Evolutionary conservation across 257 asterid genomes (phyloP), one percentile per base, ranked within the genome.

Genomic region (Przewalskia tangutica): DNA sequence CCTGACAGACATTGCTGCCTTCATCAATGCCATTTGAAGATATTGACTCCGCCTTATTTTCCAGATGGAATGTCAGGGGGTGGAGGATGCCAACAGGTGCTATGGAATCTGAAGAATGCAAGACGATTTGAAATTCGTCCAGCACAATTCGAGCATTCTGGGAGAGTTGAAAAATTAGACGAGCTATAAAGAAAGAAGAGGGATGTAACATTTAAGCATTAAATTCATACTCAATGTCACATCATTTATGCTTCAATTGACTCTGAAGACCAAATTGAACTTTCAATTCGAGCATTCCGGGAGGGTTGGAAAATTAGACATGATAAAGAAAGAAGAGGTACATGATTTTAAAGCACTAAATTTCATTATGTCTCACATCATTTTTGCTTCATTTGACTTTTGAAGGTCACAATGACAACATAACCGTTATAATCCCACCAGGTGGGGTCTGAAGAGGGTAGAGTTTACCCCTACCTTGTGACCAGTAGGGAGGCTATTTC

Each of bases 21-120:
- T 82, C 82, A 59, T 83, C 88, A 80, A 76, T 18, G 32, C 88
- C 88, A 87, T 56, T 82, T 48, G 81, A 83, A 80, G 93, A 84
- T 50, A 75, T 83, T 63, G 84, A 83, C 48, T 60, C 87, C 77
- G 48, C 76, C 87, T 94, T 95, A 82, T 58, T 88, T 87, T 92
- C 98, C 88, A 95, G 86, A 89, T 92, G 99, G 86, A 90, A 94
- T 84, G 91, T 94, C 86, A 92, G 62, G 64, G 99, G 97, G 85
- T 94, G 99, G 84, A 95, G 95, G 86, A 95, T 91, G 84, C 97
- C 99, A 77, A 94, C 97, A 60, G 98, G 94, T 86, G 97, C 97
- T 87, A 95, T 95, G 89, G 93, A 86, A 87, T 89, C 98, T 80
- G 97, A 68, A 81, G 99, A 95, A 88, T 91, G 97, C 80, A 91